Evolutionary conservation across 139 green algal genomes (phyloP), one percentile per base, ranked within the genome.

Genomic region (Coelastrella sp.): DNA sequence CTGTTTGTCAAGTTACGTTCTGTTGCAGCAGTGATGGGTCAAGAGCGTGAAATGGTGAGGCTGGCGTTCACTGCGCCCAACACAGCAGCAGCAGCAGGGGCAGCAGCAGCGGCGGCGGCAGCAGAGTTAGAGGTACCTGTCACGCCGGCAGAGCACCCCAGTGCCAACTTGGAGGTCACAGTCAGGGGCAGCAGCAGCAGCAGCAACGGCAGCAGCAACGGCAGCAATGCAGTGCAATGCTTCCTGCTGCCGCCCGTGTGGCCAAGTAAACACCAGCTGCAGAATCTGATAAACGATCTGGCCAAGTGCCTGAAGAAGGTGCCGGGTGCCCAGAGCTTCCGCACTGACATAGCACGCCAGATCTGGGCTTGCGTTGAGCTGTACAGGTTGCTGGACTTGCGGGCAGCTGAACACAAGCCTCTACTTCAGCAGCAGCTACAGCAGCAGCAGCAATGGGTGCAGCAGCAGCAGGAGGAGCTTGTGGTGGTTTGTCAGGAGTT

Each of bases 151-250:
- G 79, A 56, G 47, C 56, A 11, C 71, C 7, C 19, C 71, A 23
- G 3, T 54, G 23, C 16, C 71, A 77, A 22, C 16, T 19, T 32
- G 71, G 14, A 5, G n/a, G 14, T 23, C 71, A 77, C 4, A 71
- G 79, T n/a, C n/a, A n/a, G n/a, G n/a, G n/a, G n/a, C 57, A 68
- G 79, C 56, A 60, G 74, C 74, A 80, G 74, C 74, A 84, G 78
- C 78, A 84, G 78, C 79, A 84, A 57, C 56, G 47, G 74, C 74
- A 84, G 79, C 54, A 68, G 54, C n/a, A n/a, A n/a, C n/a, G n/a
- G n/a, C n/a, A n/a, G n/a, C 54, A 84, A 57, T n/a, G 59, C 64
- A 14, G 16, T 68, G 79, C 56, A 68, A 0, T 84, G 79, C n/a
- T 84, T 56, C 19, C 79, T 84, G 56, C 79, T 84, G 79, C 79